Conservation (phyloP, 1,284 basidiomycete species). For the Kwoniella shivajii region DNA sequence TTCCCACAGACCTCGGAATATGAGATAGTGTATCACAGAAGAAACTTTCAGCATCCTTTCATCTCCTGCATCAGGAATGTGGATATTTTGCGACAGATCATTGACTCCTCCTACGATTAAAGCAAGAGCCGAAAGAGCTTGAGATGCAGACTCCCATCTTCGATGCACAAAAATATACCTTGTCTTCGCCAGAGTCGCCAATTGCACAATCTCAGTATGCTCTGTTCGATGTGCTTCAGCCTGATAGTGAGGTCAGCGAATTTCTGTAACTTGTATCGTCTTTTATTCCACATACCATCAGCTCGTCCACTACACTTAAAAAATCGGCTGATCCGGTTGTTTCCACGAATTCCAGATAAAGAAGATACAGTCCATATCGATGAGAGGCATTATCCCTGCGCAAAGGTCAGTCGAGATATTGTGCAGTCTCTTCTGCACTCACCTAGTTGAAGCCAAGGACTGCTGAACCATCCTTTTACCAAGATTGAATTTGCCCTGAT, state of each 20-base stretch:
- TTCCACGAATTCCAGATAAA: conserved; percentile 31
- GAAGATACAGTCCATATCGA: conserved; percentile 33
- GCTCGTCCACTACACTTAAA: conserved; percentile 24
- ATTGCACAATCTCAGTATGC: conserved; percentile 30
- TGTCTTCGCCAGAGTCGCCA: conserved; percentile 29
- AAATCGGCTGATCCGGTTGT: conserved; percentile 20
- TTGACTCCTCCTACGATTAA: conserved; percentile 14
- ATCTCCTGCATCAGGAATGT: neutral
- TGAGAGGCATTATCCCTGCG: conserved; percentile 25
- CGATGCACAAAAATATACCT: conserved; percentile 33
- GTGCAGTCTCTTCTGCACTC: conserved; percentile 4
- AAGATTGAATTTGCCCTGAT: conserved; percentile 25
- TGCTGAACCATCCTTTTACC: conserved; percentile 33
- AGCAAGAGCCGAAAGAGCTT: conserved; percentile 21
- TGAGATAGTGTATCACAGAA: conserved; percentile 30
- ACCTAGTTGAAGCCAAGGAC: conserved; percentile 23
- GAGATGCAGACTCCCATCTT: conserved; percentile 37
- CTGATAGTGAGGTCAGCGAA: too few relatives aligned
- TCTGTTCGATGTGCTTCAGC: conserved; percentile 19
- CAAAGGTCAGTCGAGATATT: neutral
- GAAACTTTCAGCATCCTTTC: conserved; percentile 13
- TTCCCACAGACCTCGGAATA: conserved; percentile 33
- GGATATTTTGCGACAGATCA: neutral
- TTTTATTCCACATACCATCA: conserved; percentile 33
- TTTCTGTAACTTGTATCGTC: too few relatives aligned